These are phyloP conservation scores for Plectranthus barbatus DNA, from an alignment of 257 asterid genomes.

Conservation along the genomic window DNA sequence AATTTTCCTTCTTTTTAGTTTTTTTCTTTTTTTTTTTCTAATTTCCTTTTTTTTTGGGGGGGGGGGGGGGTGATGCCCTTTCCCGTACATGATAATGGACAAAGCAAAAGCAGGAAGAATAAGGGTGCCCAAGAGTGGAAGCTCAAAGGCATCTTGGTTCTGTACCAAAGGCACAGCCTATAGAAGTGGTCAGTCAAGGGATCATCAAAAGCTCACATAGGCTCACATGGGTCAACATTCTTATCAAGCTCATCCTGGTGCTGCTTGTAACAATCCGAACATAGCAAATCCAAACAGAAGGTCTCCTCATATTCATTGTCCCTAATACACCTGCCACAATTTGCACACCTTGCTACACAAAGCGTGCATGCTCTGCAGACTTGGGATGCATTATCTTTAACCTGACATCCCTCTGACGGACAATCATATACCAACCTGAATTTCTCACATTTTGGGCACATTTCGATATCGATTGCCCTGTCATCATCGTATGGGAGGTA, in stretches of 20 bases:
- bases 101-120: background rate
- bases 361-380: constrained; percentile 66
- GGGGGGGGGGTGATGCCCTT: background rate
- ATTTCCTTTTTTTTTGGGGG: background rate
- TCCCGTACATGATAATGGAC: background rate
- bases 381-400: constrained; percentile 27
- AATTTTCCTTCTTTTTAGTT: background rate
- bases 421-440: constrained; percentile 73
- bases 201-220: background rate
- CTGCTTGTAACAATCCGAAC: constrained; percentile 50
- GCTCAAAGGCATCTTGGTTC: constrained; percentile 4
- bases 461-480: constrained; percentile 64
- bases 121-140: constrained; percentile 9
- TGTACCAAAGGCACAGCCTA: background rate
- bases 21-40: background rate
- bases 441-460: constrained; percentile 71
- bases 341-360: constrained; percentile 65
- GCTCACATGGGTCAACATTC: constrained; percentile 12
- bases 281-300: constrained; percentile 56
- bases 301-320: constrained; percentile 64
- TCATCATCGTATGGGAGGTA: constrained; percentile 63
- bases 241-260: constrained; percentile 21
- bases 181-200: background rate
- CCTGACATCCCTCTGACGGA: constrained; percentile 63
- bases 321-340: constrained; percentile 69